Base-by-base conservation (phyloP, 2,329 filamentous ascomycete genomes). In the Pyrenochaeta sp. region DNA sequence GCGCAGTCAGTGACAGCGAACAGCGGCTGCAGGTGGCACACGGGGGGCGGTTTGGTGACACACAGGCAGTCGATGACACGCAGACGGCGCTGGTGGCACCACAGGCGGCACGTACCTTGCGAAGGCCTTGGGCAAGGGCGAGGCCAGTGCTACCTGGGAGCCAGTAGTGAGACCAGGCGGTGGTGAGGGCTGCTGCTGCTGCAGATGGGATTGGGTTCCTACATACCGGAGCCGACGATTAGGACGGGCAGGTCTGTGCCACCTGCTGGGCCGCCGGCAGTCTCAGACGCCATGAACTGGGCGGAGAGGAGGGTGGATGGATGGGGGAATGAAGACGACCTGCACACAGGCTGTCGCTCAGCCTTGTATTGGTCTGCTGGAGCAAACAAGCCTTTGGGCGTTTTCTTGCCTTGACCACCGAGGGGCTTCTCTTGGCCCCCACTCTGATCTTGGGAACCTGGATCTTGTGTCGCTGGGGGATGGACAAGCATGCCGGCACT, bases 91-190 rank as follows among this genome's bases (percentile, higher is more conserved):
- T 45, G 18, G 36, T 27, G 18, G n/a, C 29, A 20, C 14, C 2
- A 21, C 39, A 30, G 33, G 53, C 43, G 23, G 43, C 20, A 56
- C 62, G 35, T 67, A 73, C 70, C 66, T 74, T 73, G 35, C 57
- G 56, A 18, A 76, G 67, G 20, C 71, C 74, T 54, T 73, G 73
- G 36, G 69, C 73, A n/a, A 76, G 65, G 7, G 72, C 71, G 21
- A 76, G 71, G 37, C 73, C 73, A 10, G 71, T 69, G 47, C 59
- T 68, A 23, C 73, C 73, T 74, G 66, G 43, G 47, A 45, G 48
- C 36, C 42, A 45, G 23, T 4, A 27, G 50, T 55, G 23, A 61
- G 56, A 53, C n/a, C 27, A 18, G 40, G n/a, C 18, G 36, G 14
- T 39, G 14, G 15, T 36, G 35, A 27, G 41, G 46, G 32, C 27